Evolutionary conservation across 495 filamentous ascomycete species (phyloP).

Genomic region (Ascodesmis nigricans): DNA sequence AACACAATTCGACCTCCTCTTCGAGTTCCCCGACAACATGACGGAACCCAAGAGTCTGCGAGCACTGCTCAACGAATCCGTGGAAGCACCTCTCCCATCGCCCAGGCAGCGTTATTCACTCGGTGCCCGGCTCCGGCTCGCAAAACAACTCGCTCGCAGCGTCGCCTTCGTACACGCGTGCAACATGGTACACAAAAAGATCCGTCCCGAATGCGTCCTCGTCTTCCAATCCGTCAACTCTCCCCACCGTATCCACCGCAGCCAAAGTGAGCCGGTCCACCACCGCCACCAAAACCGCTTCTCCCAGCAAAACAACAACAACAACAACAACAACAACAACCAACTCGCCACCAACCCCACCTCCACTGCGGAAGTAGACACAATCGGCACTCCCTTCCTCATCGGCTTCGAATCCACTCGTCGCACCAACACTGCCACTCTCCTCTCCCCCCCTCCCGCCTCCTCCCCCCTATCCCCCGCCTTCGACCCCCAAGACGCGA

Average conservation of each 20-base stretch:
- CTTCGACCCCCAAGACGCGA: conserved; percentile 23
- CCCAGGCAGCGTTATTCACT: too few relatives aligned
- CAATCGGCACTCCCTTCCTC: conserved; percentile 9
- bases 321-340: too few relatives aligned
- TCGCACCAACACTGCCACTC: conserved; percentile 16
- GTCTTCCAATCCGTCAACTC: conserved; percentile 21
- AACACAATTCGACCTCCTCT: conserved; percentile 11
- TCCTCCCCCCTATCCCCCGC: conserved; percentile 12
- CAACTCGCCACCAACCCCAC: conserved; percentile 4
- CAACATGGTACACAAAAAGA: conserved; percentile 36
- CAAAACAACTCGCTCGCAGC: conserved; percentile 26
- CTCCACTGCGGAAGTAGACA: not conserved
- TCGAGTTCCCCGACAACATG: conserved; percentile 8
- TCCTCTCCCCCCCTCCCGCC: too few relatives aligned
- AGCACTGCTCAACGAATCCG: conserved; percentile 16
- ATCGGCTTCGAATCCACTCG: conserved; percentile 15
- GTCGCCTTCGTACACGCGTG: conserved; percentile 31
- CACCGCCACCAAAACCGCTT: too few relatives aligned
- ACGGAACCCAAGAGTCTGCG: conserved; percentile 10
- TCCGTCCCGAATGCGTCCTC: conserved; percentile 33
- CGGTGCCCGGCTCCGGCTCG: conserved; percentile 24
- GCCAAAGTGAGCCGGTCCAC: too few relatives aligned
- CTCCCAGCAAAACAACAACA: too few relatives aligned
- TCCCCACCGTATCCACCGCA: conserved; percentile 9
- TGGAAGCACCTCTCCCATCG: conserved; percentile 12